Evolutionary conservation across 371 early-diverging fungal species (phyloP).

Genomic region (Mucor plumbeus): DNA sequence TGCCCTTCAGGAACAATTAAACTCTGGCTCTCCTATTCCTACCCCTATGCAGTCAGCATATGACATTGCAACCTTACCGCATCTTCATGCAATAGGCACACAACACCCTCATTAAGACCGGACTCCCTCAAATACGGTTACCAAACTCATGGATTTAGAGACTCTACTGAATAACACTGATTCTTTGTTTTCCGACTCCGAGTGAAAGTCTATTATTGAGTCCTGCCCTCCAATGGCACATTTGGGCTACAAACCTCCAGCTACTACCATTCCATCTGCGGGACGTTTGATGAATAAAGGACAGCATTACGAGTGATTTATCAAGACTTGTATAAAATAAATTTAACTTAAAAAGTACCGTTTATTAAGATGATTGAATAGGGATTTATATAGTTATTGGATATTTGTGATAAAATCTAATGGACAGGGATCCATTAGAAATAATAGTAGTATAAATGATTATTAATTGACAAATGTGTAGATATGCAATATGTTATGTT

Average conservation of each 20-base stretch:
- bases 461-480: too few species aligned
- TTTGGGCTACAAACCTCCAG: constrained; percentile 18
- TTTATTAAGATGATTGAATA: too few species aligned
- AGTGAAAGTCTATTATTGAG: constrained; percentile 21
- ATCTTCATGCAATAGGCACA: not conserved
- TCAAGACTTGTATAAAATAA: too few species aligned
- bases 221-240: constrained; percentile 15
- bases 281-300: constrained; percentile 15
- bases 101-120: constrained; percentile 23
- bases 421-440: too few species aligned
- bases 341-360: too few species aligned
- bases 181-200: not conserved
- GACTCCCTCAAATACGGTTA: constrained; percentile 2
- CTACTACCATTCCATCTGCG: constrained; percentile 16
- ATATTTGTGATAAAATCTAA: too few species aligned
- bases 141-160: not conserved
- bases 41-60: constrained; percentile 7
- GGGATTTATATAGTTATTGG: too few species aligned
- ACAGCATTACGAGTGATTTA: constrained; percentile 15
- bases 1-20: not conserved
- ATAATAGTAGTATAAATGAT: too few species aligned
- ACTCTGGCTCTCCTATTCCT: not conserved
- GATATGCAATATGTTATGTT: too few species aligned
- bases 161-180: not conserved
- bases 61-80: not conserved